phyloP scores from a whole-genome alignment of 192 early-diverging fungal species.

The Kickxella alabastrina region DNA sequence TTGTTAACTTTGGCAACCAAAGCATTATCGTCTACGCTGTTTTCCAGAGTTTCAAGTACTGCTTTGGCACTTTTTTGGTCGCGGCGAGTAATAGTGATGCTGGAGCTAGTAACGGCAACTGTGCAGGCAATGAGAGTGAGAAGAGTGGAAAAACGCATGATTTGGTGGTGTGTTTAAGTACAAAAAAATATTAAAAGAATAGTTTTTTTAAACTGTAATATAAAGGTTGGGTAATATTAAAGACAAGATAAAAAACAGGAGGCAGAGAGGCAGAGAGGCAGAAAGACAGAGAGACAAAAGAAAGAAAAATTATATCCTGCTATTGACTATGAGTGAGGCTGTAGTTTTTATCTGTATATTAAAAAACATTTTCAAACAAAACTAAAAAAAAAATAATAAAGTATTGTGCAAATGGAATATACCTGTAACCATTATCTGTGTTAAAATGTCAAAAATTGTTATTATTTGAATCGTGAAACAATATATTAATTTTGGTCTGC shows the following conservation, averaged over 20 bases:
- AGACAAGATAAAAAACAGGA: background rate
- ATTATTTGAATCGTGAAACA: too few species aligned
- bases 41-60: conserved; percentile 10
- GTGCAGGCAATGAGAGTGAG: conserved; percentile 8
- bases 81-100: conserved; percentile 14
- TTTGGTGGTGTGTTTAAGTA: background rate
- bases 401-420: background rate
- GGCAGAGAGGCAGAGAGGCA: too few species aligned
- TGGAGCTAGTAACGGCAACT: background rate
- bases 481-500: too few species aligned
- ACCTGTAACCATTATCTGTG: background rate
- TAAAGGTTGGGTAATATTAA: background rate
- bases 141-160: conserved; percentile 26
- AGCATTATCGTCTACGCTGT: conserved; percentile 27
- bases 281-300: too few species aligned
- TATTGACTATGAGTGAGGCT: too few species aligned
- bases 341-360: too few species aligned
- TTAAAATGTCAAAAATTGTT: too few species aligned
- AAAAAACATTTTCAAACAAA: background rate
- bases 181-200: too few species aligned
- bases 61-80: conserved; percentile 24
- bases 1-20: conserved; percentile 30
- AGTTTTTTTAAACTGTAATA: background rate
- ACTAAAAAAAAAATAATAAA: background rate
- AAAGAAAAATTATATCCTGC: too few species aligned